phyloP scores from a whole-genome alignment of 306 rosid genomes.

The Cucumis melo region DNA sequence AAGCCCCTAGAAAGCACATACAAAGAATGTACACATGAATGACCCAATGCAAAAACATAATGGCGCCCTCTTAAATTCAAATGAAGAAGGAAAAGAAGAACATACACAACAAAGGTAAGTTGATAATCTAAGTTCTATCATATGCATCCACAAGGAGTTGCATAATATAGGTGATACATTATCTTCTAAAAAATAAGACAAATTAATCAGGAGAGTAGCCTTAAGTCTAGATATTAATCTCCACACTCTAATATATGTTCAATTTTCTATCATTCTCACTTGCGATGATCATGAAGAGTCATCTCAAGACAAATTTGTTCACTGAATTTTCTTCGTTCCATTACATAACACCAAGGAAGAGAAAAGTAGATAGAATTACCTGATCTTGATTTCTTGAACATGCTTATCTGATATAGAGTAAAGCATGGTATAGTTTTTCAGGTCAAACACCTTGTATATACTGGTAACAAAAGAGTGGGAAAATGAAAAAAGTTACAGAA shows the following conservation, averaged over 20 bases:
- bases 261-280: neutral
- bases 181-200: neutral
- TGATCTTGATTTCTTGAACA: constrained; percentile 85
- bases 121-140: neutral
- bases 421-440: constrained; percentile 78
- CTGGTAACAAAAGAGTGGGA: constrained; percentile 26
- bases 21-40: neutral
- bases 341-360: neutral
- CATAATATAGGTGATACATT: neutral
- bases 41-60: neutral
- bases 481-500: constrained; percentile 6
- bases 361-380: constrained; percentile 23
- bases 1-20: neutral
- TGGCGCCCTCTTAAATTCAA: neutral
- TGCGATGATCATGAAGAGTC: neutral
- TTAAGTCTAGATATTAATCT: neutral
- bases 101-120: neutral
- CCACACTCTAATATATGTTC: neutral
- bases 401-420: constrained; percentile 77
- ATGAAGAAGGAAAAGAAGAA: neutral
- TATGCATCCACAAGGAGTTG: neutral
- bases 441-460: constrained; percentile 86
- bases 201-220: neutral
- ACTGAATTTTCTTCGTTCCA: neutral
- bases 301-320: neutral